Evolutionary conservation across 2,329 filamentous ascomycete genomes (phyloP).

Genomic region (Pseudogymnoascus sp.): DNA sequence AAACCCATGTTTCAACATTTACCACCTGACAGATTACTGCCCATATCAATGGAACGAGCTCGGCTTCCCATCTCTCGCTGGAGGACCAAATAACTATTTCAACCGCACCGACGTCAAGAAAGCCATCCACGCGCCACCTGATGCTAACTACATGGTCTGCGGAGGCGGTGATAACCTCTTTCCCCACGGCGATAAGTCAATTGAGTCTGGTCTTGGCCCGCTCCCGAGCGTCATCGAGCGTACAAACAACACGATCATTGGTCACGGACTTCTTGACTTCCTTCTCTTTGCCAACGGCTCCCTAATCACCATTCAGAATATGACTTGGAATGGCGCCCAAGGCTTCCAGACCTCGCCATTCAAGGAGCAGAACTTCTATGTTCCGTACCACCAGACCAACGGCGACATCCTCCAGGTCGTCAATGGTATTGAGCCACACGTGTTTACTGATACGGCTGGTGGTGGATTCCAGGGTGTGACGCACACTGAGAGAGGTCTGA

Average conservation of each 20-base stretch:
- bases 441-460: constrained; percentile 23
- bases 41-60: constrained; percentile 24
- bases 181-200: constrained; percentile 38
- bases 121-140: constrained; percentile 48
- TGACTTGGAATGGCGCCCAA: constrained; percentile 60
- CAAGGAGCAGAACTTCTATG: constrained; percentile 19
- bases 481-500: constrained; percentile 55
- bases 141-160: constrained; percentile 44
- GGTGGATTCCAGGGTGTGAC: constrained; percentile 37
- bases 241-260: constrained; percentile 52
- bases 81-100: constrained; percentile 51
- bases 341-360: constrained; percentile 44
- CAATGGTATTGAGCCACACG: constrained; percentile 14
- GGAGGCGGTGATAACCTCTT: constrained; percentile 37
- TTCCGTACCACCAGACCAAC: constrained; percentile 38
- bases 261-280: constrained; percentile 53
- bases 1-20: constrained; percentile 61
- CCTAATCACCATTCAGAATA: constrained; percentile 58
- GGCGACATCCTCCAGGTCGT: constrained; percentile 37
- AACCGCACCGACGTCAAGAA: constrained; percentile 52
- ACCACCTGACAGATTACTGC: constrained; percentile 47
- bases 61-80: constrained; percentile 39
- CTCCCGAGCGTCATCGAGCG: constrained; percentile 53
- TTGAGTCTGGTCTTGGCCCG: constrained; percentile 40
- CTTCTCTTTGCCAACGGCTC: constrained; percentile 56